These are phyloP conservation scores for Senna tora DNA, from an alignment of 306 rosid species.

Conservation along the genomic window DNA sequence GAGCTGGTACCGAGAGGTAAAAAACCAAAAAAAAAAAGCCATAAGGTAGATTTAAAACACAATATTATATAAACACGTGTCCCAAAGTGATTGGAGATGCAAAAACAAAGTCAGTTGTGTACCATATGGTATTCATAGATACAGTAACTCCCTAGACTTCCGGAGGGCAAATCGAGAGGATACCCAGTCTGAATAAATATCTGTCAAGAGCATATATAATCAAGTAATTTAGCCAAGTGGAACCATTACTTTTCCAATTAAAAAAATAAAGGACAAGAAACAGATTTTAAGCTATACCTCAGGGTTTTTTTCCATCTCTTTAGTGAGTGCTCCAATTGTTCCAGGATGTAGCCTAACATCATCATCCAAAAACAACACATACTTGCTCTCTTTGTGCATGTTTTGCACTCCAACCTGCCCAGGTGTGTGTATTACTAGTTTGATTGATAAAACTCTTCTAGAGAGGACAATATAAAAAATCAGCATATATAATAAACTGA, in stretches of 20 bases:
- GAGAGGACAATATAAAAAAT: slow-evolving; percentile 28
- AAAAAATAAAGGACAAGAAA: slow-evolving; percentile 6
- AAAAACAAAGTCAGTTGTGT: slow-evolving; percentile 34
- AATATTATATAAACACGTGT: slow-evolving; percentile 22
- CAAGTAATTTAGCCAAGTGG: slow-evolving; percentile 23
- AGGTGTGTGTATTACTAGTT: slow-evolving; percentile 32
- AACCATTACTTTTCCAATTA: slow-evolving; percentile 16
- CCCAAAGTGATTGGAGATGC: slow-evolving; percentile 24
- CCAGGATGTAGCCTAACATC: slow-evolving; percentile 99
- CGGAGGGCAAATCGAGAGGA: slow-evolving; percentile 98
- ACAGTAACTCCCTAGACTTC: slow-evolving; percentile 97
- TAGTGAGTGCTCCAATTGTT: slow-evolving; percentile 86
- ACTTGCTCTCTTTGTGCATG: slow-evolving; percentile 86
- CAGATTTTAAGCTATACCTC: slow-evolving; percentile 51
- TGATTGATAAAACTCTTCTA: slow-evolving; percentile 27
- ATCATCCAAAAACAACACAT: slow-evolving; percentile 88
- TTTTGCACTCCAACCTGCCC: slow-evolving; percentile 89
- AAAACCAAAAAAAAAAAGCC: too few relatives aligned
- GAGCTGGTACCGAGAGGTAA: too few relatives aligned
- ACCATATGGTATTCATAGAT: slow-evolving; percentile 98
- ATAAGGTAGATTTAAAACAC: too few relatives aligned
- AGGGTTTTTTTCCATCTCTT: slow-evolving; percentile 91
- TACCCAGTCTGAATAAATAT: slow-evolving; percentile 99
- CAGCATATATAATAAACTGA: background rate
- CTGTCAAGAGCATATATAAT: slow-evolving; percentile 44